These are phyloP conservation scores for Chalciporus pseudorubinellus DNA, from an alignment of 768 basidiomycete genomes.

Conservation along the genomic window DNA sequence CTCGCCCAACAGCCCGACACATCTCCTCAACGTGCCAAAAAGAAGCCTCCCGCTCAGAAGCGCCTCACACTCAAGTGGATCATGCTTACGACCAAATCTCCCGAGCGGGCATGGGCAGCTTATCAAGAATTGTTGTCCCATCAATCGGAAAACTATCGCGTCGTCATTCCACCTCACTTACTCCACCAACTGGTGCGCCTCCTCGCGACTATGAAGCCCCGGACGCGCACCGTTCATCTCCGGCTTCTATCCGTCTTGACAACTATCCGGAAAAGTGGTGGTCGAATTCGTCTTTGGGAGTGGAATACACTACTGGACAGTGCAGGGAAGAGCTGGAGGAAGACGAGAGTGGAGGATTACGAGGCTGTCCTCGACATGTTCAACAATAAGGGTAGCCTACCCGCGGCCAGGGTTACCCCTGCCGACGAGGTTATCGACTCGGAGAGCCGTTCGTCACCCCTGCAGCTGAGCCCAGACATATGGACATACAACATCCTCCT, in stretches of 20 bases:
- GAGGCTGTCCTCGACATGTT: conserved; percentile 57
- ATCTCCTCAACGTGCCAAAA: conserved; percentile 2
- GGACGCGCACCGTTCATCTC: conserved; percentile 58
- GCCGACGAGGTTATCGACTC: conserved; percentile 13
- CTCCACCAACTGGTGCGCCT: conserved; percentile 64
- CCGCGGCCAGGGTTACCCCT: neutral
- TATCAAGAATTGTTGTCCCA: conserved; percentile 36
- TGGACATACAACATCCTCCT: conserved; percentile 69
- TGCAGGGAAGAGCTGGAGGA: conserved; percentile 65
- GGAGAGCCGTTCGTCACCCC: neutral
- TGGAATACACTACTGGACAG: conserved; percentile 76
- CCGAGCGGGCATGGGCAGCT: conserved; percentile 42
- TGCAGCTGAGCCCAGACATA: conserved; percentile 52
- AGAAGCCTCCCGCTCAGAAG: conserved; percentile 18
- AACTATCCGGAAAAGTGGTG: conserved; percentile 53
- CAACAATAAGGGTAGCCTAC: conserved; percentile 52
- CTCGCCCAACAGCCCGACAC: neutral
- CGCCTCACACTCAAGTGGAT: conserved; percentile 29
- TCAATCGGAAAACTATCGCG: conserved; percentile 5
- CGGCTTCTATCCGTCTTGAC: conserved; percentile 68
- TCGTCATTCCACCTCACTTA: conserved; percentile 35
- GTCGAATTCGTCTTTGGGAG: conserved; percentile 56
- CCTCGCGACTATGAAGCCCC: conserved; percentile 51
- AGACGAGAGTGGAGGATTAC: conserved; percentile 56
- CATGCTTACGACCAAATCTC: conserved; percentile 33